phyloP scores from a whole-genome alignment of 345 rosid species.

The Lepidium didymum region DNA sequence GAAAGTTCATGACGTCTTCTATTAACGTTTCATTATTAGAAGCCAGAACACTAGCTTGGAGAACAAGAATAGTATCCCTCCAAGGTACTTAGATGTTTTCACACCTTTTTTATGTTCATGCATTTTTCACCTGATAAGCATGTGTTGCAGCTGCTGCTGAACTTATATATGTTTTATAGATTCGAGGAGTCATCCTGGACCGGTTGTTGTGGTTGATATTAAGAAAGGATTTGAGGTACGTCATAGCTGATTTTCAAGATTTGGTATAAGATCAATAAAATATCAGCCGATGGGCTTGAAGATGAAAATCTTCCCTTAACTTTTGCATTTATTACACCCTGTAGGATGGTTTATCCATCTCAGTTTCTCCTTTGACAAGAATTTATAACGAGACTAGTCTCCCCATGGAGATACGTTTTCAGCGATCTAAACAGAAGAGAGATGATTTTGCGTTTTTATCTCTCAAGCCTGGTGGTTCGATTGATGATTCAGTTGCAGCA shows the following conservation, averaged over 20 bases:
- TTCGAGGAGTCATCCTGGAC: slow-evolving; percentile 85
- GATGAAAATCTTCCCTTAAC: slow-evolving; percentile 1
- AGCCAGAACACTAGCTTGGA: slow-evolving; percentile 66
- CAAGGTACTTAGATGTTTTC: slow-evolving; percentile 51
- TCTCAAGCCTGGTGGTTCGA: slow-evolving; percentile 62
- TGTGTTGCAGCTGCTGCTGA: slow-evolving; percentile 7
- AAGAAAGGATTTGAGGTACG: slow-evolving; percentile 64
- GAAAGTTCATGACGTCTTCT: slow-evolving; percentile 52
- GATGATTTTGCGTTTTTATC: slow-evolving; percentile 51
- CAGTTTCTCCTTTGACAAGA: slow-evolving; percentile 76
- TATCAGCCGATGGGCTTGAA: neutral
- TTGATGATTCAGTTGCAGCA: slow-evolving; percentile 80
- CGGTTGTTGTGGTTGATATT: slow-evolving; percentile 67
- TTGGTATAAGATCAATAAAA: neutral
- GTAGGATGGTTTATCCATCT: slow-evolving; percentile 80
- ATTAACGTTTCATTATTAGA: slow-evolving; percentile 49
- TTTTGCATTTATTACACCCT: slow-evolving; percentile 7
- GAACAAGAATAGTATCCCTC: slow-evolving; percentile 69
- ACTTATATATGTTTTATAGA: slow-evolving; percentile 39
- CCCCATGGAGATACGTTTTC: slow-evolving; percentile 74
- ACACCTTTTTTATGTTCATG: slow-evolving; percentile 9
- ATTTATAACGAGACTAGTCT: slow-evolving; percentile 77
- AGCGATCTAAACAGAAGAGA: slow-evolving; percentile 49
- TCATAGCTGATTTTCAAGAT: slow-evolving; percentile 11
- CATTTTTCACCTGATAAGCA: slow-evolving; percentile 4